Evolutionary conservation across 2,329 filamentous ascomycete species (phyloP).

Genomic region (Rhinocladiella similis): DNA sequence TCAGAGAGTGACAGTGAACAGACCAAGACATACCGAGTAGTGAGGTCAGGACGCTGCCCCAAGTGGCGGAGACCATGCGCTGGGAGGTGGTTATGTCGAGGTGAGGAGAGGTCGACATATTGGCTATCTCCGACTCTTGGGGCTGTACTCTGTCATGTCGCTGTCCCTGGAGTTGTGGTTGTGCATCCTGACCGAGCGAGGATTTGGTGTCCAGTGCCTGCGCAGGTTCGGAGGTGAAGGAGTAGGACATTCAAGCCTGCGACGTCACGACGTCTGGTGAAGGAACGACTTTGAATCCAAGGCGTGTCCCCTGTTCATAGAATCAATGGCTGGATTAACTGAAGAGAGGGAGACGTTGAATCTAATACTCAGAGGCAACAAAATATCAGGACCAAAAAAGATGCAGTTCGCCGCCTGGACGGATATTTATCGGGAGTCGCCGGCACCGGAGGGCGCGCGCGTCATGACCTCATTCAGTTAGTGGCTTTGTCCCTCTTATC

Average conservation of each 20-base stretch:
- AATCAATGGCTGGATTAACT: no score
- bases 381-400: no score
- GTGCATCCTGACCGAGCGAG: conserved; percentile 22
- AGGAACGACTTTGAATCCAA: no score
- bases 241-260: conserved; percentile 27
- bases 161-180: conserved; percentile 20
- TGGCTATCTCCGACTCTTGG: conserved; percentile 21
- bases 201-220: conserved; percentile 21
- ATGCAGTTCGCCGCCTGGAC: conserved; percentile 8
- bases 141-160: conserved; percentile 31
- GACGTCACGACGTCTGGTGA: not conserved
- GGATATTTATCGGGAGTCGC: not conserved
- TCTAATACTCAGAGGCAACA: not conserved
- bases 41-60: conserved; percentile 86
- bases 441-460: not conserved
- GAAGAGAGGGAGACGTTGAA: no score
- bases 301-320: no score
- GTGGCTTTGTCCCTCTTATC: no score
- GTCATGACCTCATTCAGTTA: not conserved
- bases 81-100: conserved; percentile 73
- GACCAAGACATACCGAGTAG: conserved; percentile 69
- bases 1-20: not conserved
- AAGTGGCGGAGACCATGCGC: conserved; percentile 93
- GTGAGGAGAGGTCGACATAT: conserved; percentile 19
- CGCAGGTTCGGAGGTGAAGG: conserved; percentile 20